Evolutionary conservation across 2,329 filamentous ascomycete species (phyloP).

Genomic region (Diaporthe sp.): DNA sequence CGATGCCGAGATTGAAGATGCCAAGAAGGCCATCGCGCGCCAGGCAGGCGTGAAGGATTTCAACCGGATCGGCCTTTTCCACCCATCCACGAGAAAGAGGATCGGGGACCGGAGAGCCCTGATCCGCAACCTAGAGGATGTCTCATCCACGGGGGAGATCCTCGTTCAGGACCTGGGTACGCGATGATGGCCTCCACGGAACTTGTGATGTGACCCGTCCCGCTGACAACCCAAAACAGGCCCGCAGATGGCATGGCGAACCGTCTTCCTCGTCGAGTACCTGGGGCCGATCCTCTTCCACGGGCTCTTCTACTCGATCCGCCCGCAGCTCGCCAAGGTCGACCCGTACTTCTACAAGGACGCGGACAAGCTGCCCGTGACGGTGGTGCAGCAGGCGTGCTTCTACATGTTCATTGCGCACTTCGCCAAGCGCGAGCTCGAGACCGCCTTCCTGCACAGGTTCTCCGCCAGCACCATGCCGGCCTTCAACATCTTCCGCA

Average conservation of each 20-base stretch:
- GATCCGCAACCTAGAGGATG: slow-evolving; percentile 61
- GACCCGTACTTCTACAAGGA: slow-evolving; percentile 58
- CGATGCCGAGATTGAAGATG: slow-evolving; percentile 70
- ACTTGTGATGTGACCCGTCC: not conserved
- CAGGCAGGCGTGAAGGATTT: slow-evolving; percentile 65
- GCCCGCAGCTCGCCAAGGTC: slow-evolving; percentile 78
- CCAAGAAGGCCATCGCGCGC: slow-evolving; percentile 69
- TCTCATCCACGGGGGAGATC: slow-evolving; percentile 68
- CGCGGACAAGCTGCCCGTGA: slow-evolving; percentile 64
- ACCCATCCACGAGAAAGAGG: slow-evolving; percentile 72
- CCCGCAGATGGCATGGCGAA: slow-evolving; percentile 90
- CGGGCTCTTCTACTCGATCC: slow-evolving; percentile 77
- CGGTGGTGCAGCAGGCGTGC: slow-evolving; percentile 78
- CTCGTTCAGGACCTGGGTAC: slow-evolving; percentile 94
- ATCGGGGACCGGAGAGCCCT: slow-evolving; percentile 72
- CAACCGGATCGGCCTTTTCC: slow-evolving; percentile 74
- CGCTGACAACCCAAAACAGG: slow-evolving; percentile 64
- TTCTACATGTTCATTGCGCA: slow-evolving; percentile 83
- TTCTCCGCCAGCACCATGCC: slow-evolving; percentile 98
- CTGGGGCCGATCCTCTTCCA: slow-evolving; percentile 92
- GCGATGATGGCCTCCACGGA: slow-evolving; percentile 46
- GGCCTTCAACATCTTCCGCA: slow-evolving; percentile 90
- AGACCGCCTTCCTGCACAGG: slow-evolving; percentile 94
- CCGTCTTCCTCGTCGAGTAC: slow-evolving; percentile 96
- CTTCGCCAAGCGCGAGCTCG: slow-evolving; percentile 94